Evolutionary conservation across 371 early-diverging fungal species (phyloP).

Genomic region (Rhizopus stolonifer): DNA sequence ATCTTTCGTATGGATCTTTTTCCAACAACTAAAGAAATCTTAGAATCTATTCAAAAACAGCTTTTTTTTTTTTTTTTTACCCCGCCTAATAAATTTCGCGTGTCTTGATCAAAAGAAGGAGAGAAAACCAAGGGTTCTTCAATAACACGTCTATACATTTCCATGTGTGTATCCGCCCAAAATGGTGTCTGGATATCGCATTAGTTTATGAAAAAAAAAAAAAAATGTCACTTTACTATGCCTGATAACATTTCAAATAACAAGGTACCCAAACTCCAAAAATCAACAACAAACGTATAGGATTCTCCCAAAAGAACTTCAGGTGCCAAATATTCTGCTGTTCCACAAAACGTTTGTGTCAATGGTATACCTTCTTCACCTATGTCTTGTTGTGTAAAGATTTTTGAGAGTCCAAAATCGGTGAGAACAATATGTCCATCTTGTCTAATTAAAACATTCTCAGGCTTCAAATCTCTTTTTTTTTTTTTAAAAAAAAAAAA

Average conservation of each 20-base stretch:
- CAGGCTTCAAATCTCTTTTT: conserved; percentile 76
- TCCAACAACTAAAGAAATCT: conserved; percentile 64
- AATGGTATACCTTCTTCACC: conserved; percentile 22
- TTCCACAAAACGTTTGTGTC: conserved; percentile 93
- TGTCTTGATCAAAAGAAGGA: conserved; percentile 49
- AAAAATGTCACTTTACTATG: conserved; percentile 30
- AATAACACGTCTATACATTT: conserved; percentile 81
- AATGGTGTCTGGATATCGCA: conserved; percentile 70
- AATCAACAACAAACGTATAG: conserved; percentile 90
- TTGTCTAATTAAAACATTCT: conserved; percentile 74
- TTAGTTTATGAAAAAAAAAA: background rate
- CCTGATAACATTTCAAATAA: conserved; percentile 84
- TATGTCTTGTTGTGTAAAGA: conserved; percentile 40
- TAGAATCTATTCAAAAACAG: too few species aligned
- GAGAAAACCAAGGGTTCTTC: conserved; percentile 75
- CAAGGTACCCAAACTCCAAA: conserved; percentile 96
- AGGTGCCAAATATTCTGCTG: conserved; percentile 90
- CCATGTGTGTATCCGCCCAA: conserved; percentile 75
- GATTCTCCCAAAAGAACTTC: conserved; percentile 83
- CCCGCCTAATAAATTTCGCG: conserved; percentile 58
- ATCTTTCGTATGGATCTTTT: conserved; percentile 63
- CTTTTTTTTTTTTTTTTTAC: conserved; percentile 37
- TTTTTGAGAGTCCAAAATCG: conserved; percentile 86
- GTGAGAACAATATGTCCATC: conserved; percentile 87
- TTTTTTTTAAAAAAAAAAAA: background rate